phyloP scores from a whole-genome alignment of 352 stramenopile species.

The Globisporangium sylvaticum region DNA sequence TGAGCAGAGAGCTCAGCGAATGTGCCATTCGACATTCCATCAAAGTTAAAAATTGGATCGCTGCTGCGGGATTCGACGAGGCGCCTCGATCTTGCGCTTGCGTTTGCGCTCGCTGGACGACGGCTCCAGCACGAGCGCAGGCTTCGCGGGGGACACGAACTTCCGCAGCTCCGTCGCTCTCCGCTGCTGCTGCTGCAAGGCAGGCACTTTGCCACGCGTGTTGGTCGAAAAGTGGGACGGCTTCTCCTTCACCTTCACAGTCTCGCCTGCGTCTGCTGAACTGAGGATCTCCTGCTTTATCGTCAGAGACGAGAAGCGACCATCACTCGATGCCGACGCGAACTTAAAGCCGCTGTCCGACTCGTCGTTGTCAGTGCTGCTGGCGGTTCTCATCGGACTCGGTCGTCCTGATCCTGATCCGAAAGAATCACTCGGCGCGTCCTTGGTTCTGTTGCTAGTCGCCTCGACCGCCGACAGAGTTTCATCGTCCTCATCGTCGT shows the following conservation, averaged over 20 bases:
- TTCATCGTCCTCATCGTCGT: constrained; percentile 20
- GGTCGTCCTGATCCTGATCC: background rate
- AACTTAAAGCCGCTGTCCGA: constrained; percentile 16
- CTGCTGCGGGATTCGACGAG: constrained; percentile 47
- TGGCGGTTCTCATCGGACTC: constrained; percentile 2
- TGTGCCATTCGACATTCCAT: background rate
- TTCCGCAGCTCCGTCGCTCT: constrained; percentile 16
- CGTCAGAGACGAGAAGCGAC: background rate
- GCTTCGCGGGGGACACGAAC: constrained; percentile 10
- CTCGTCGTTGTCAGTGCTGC: constrained; percentile 15
- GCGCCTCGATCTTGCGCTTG: constrained; percentile 44
- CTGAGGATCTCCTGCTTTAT: constrained; percentile 1
- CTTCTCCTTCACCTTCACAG: constrained; percentile 14
- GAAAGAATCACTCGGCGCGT: background rate
- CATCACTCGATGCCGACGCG: background rate
- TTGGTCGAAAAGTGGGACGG: background rate
- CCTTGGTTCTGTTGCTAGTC: background rate
- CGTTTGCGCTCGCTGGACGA: constrained; percentile 39
- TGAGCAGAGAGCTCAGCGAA: background rate
- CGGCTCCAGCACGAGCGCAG: constrained; percentile 11
- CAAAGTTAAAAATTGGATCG: background rate
- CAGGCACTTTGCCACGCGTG: background rate
- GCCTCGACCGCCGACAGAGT: constrained; percentile 8
- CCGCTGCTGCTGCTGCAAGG: constrained; percentile 4
- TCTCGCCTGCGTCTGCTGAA: background rate